These are phyloP conservation scores for Mucor plumbeus DNA, from an alignment of 371 early-diverging fungal genomes.

Conservation along the genomic window DNA sequence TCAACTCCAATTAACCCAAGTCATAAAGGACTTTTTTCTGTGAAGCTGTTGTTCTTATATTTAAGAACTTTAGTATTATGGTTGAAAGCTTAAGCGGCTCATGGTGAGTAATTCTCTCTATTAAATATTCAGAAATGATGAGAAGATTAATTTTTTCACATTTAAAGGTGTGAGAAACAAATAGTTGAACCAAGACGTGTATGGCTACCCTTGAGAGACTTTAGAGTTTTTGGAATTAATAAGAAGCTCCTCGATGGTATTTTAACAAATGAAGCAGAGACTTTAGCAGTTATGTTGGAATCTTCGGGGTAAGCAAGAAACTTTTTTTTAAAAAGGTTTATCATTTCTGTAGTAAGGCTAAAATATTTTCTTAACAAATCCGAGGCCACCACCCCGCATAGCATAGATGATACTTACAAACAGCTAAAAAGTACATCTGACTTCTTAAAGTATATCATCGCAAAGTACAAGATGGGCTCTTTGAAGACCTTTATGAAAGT, in stretches of 20 bases:
- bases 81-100: constrained; percentile 10
- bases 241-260: constrained; percentile 7
- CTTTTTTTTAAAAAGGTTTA: constrained; percentile 4
- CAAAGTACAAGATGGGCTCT: constrained; percentile 18
- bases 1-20: constrained; percentile 4
- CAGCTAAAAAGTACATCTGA: constrained; percentile 19
- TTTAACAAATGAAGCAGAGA: constrained; percentile 16
- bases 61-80: constrained; percentile 13
- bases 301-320: constrained; percentile 15
- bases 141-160: background rate
- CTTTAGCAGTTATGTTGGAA: constrained; percentile 16
- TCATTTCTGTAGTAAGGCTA: background rate
- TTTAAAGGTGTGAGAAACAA: constrained; percentile 16
- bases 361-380: constrained; percentile 13
- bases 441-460: constrained; percentile 10
- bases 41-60: constrained; percentile 11
- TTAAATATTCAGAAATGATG: constrained; percentile 7
- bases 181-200: constrained; percentile 7
- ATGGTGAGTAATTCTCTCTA: constrained; percentile 9
- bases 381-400: background rate
- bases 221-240: constrained; percentile 12
- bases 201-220: constrained; percentile 11
- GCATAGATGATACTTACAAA: constrained; percentile 21
- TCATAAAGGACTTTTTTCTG: constrained; percentile 16
- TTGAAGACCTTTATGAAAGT: constrained; percentile 8